Evolutionary conservation across 441 rosid species (phyloP), one percentile per base, ranked within the genome.

Genomic region (Breynia disticha): DNA sequence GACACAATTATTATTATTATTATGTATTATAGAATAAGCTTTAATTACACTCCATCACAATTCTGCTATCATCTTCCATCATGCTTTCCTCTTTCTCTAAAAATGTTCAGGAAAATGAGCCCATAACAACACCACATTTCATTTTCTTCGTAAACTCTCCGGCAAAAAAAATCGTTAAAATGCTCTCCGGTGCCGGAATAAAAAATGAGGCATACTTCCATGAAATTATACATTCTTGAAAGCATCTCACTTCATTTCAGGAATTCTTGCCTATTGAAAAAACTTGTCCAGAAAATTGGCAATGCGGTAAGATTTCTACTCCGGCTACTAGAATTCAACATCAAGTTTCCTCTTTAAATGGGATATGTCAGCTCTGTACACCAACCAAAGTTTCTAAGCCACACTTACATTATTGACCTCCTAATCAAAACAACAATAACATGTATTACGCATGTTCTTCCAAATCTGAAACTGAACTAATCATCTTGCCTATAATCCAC

Each of bases 301-400:
- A 49, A 54, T 57, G 56, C n/a, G 16, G 42, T n/a, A 48, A 57
- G 10, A 51, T 54, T 46, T 16, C 65, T 70, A 78, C 64, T 79
- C 82, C 3, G 78, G 80, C 65, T 86, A 78, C 60, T 80, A 77
- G 77, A 87, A 87, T 61, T 91, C 98, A 47, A 87, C 89, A 72
- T 87, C 96, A 3, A 91, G 81, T 67, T 91, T 91, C 72, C 98
- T 79, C 76, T 91, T 91, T 47, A 91, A 67, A 73, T 80, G 87
- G 57, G 89, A 79, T 65, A 89, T 86, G 76, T 87, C 96, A 44
- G 89, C 94, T 17, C 96, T 91, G 89, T 74, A 71, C 39, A 67
- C 49, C 9, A 55, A 48, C 2, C 48, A 52, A n/a, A n/a, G n/a
- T n/a, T n/a, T n/a, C n/a, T n/a, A n/a, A n/a, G n/a, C n/a, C n/a